phyloP scores from a whole-genome alignment of 192 early-diverging fungal species.

The Linnemannia zychae region DNA sequence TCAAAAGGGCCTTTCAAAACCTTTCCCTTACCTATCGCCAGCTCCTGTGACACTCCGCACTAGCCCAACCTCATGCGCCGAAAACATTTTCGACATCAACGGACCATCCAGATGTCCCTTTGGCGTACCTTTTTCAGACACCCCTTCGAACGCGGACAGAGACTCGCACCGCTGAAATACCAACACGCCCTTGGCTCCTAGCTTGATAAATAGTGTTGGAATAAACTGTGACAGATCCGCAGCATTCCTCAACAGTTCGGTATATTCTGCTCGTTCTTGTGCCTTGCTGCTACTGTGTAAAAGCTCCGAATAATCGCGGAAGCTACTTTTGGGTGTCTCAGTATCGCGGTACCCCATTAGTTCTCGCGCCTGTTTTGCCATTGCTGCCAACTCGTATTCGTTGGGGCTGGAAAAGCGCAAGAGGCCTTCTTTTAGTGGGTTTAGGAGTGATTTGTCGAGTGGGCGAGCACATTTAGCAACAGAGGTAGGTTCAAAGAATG shows the following conservation, averaged over 20 bases:
- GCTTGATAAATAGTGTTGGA: slow-evolving; percentile 73
- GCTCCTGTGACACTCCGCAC: slow-evolving; percentile 79
- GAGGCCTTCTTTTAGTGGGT: slow-evolving; percentile 13
- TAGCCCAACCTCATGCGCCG: slow-evolving; percentile 33
- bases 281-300: background rate
- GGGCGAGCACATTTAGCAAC: slow-evolving; percentile 77
- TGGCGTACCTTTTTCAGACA: background rate
- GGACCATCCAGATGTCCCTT: background rate
- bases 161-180: slow-evolving; percentile 40
- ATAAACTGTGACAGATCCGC: slow-evolving; percentile 64
- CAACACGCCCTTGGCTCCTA: slow-evolving; percentile 73
- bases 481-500: slow-evolving; percentile 95
- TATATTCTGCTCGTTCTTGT: background rate
- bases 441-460: slow-evolving; percentile 54
- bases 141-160: background rate
- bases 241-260: slow-evolving; percentile 33
- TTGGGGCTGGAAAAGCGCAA: slow-evolving; percentile 82
- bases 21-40: slow-evolving; percentile 73
- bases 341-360: slow-evolving; percentile 13
- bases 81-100: slow-evolving; percentile 46
- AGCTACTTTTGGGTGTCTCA: background rate
- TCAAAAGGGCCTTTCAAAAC: background rate
- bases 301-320: background rate
- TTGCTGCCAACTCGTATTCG: slow-evolving; percentile 73
- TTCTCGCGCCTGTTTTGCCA: slow-evolving; percentile 60